phyloP scores from a whole-genome alignment of 805 yeast species.

The Maudiozyma serrabonitensis region DNA sequence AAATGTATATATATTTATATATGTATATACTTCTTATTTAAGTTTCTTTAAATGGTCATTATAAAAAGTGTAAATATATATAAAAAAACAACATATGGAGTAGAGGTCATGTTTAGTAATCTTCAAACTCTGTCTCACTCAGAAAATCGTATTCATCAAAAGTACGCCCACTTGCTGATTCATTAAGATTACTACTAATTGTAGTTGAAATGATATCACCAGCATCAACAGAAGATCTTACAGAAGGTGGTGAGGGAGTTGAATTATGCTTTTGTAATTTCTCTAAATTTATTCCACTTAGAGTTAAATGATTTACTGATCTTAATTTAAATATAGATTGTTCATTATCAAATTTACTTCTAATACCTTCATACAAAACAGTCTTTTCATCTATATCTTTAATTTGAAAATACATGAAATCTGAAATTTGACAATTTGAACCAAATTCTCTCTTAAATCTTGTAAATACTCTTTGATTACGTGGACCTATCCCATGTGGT shows the following conservation, averaged over 20 bases:
- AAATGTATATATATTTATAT: too few relatives aligned
- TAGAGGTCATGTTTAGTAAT: neutral
- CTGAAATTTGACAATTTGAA: neutral
- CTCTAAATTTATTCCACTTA: slow-evolving; percentile 1
- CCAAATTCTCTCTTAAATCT: slow-evolving; percentile 2
- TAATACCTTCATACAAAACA: neutral
- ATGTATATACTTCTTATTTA: too few relatives aligned
- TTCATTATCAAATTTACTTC: neutral
- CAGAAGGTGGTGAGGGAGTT: neutral
- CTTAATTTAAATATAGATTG: neutral
- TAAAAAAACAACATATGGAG: neutral
- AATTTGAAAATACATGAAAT: slow-evolving; percentile 1
- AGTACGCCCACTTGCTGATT: neutral
- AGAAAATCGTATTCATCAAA: slow-evolving; percentile 4
- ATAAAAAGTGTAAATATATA: neutral
- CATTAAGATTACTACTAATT: neutral
- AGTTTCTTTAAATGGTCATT: neutral
- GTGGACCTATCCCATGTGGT: slow-evolving; percentile 4
- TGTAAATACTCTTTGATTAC: neutral
- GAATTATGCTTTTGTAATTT: neutral
- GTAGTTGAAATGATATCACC: slow-evolving; percentile 4
- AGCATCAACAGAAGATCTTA: neutral
- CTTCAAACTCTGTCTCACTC: slow-evolving; percentile 2
- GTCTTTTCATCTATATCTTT: neutral
- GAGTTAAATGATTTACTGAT: neutral